Evolutionary conservation across 306 rosid species (phyloP).

Genomic region (Astragalus glycyphyllos): DNA sequence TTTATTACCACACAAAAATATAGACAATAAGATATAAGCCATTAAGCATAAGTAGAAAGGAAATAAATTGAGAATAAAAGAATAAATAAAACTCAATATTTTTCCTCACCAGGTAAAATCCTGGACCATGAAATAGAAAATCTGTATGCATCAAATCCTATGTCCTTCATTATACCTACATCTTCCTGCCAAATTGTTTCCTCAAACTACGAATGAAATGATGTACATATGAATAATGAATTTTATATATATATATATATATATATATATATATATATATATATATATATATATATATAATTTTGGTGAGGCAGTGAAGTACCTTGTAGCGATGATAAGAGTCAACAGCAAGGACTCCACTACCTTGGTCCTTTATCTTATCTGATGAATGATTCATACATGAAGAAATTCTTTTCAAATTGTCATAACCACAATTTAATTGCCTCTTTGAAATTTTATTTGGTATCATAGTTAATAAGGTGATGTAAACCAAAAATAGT

Average conservation of each 20-base stretch:
- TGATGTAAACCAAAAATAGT: too few relatives aligned
- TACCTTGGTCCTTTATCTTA: slow-evolving; percentile 50
- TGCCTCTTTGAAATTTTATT: neutral
- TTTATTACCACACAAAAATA: too few relatives aligned
- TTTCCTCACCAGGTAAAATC: slow-evolving; percentile 57
- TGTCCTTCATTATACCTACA: slow-evolving; percentile 47
- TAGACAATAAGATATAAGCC: neutral
- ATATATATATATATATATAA: neutral
- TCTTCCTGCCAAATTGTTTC: slow-evolving; percentile 50
- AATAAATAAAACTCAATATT: slow-evolving; percentile 2
- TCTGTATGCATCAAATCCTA: slow-evolving; percentile 57
- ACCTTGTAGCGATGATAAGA: slow-evolving; percentile 60
- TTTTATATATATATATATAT: neutral
- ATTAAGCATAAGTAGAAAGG: neutral
- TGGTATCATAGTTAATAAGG: neutral
- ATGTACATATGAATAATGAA: neutral
- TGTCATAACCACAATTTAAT: neutral
- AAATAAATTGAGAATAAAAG: slow-evolving; percentile 3
- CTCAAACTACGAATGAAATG: slow-evolving; percentile 9
- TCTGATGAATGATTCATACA: slow-evolving; percentile 35
- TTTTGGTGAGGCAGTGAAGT: neutral
- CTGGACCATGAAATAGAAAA: slow-evolving; percentile 67
- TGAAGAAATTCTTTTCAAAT: neutral
- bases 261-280: too few relatives aligned
- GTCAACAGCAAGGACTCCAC: slow-evolving; percentile 50